These are phyloP conservation scores for Ceratorhiza oryzae-sativae DNA, from an alignment of 1,284 basidiomycete genomes.

Conservation along the genomic window DNA sequence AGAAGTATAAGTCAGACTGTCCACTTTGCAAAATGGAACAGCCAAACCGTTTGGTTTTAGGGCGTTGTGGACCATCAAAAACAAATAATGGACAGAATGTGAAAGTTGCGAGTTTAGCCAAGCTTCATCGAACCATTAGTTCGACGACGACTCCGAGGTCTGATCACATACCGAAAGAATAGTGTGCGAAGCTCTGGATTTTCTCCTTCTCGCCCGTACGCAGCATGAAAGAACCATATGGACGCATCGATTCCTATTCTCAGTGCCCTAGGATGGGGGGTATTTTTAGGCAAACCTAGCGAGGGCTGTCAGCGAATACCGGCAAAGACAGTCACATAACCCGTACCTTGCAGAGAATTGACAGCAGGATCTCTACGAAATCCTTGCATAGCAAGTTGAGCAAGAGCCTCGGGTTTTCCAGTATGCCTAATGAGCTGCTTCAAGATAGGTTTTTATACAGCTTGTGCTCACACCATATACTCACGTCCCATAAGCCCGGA, in stretches of 20 bases:
- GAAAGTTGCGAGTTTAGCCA: conserved; percentile 70
- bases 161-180: conserved; percentile 53
- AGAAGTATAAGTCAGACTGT: not conserved
- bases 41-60: conserved; percentile 67
- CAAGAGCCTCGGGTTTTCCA: conserved; percentile 43
- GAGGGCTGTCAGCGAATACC: too few species aligned
- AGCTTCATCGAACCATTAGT: conserved; percentile 44
- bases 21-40: not conserved
- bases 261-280: conserved; percentile 15
- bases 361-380: conserved; percentile 49
- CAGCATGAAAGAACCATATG: conserved; percentile 58
- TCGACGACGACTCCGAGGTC: not conserved
- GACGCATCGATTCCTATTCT: conserved; percentile 23
- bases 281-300: conserved; percentile 6
- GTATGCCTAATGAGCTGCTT: conserved; percentile 44
- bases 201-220: conserved; percentile 51
- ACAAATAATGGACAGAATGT: conserved; percentile 91
- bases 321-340: too few species aligned
- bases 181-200: conserved; percentile 59
- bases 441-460: not conserved
- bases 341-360: conserved; percentile 51
- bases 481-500: conserved; percentile 54
- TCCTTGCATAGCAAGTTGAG: conserved; percentile 47
- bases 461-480: conserved; percentile 34
- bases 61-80: conserved; percentile 90